Evolutionary conservation across 164 flowering plant species (phyloP), one percentile per base, ranked within the genome.

Genomic region (Piper betle): DNA sequence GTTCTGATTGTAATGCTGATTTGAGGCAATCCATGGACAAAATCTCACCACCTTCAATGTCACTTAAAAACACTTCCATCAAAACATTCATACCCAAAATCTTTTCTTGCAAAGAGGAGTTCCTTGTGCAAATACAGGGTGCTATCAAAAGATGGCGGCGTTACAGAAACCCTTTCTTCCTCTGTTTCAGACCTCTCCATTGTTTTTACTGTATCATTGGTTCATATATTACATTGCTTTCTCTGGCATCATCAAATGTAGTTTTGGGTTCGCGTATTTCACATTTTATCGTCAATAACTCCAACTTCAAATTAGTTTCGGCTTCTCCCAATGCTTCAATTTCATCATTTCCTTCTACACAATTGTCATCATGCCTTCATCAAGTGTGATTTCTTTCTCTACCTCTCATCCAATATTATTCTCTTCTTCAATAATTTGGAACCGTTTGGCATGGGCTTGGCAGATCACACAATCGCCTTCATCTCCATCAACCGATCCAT

Each of bases 1-100:
- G 73, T 68, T 86, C 90, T 0, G 84, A 56, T 68, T 62, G 80
- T 10, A 88, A 69, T 0, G 83, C 85, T 19, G 84, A 42, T 73
- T 80, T 81, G 53, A 92, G 74, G 63, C 64, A 62, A 19, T 89
- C 98, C 4, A 83, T 39, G 0, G 83, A 77, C 56, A 61, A 48
- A 63, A 54, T 69, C 52, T 82, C 91, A 0, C 76, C 74, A 50
- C 58, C 68, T 64, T 82, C 88, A 55, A 71, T 56, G 69, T 84
- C 94, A 60, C 85, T 80, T 6, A n/a, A 67, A 67, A 25, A 81
- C 79, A 69, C 86, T 84, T 62, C 83, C 90, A 78, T 87, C 86
- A 60, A 81, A 43, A 7, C 84, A 84, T 70, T 82, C 88, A 0
- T 75, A 54, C 41, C 77, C 79, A 11, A 65, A 72, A 53, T 83